Conservation (phyloP, 805 yeast species). For the Lachancea thermotolerans region DNA sequence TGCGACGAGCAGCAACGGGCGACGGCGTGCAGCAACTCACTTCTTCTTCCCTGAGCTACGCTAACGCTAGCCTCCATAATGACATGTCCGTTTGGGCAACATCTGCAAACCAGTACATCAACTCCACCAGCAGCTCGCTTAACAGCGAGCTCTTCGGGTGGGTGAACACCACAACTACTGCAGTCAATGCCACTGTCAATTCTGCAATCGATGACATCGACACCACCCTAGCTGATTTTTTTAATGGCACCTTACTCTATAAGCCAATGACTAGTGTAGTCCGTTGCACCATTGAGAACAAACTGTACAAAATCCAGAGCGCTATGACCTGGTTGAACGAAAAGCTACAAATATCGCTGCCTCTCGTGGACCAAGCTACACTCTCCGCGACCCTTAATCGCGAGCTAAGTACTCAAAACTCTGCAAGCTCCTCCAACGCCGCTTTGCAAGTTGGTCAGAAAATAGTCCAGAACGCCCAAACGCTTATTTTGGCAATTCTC, state of each 20-base stretch:
- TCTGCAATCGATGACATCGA: slow-evolving; percentile 55
- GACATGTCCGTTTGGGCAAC: slow-evolving; percentile 44
- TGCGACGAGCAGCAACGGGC: slow-evolving; percentile 8
- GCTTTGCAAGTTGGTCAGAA: background rate
- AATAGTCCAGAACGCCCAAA: background rate
- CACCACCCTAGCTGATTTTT: slow-evolving; percentile 47
- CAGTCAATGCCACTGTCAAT: slow-evolving; percentile 55
- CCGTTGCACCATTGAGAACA: slow-evolving; percentile 73
- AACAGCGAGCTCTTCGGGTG: slow-evolving; percentile 65
- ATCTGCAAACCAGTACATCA: slow-evolving; percentile 50
- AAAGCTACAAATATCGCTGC: slow-evolving; percentile 52
- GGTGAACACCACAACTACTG: slow-evolving; percentile 48
- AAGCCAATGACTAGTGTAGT: slow-evolving; percentile 60
- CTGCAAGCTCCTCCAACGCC: background rate
- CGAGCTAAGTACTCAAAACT: background rate
- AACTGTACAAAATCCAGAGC: slow-evolving; percentile 53
- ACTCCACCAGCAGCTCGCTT: slow-evolving; percentile 40
- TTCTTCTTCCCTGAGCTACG: slow-evolving; percentile 6
- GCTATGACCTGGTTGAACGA: slow-evolving; percentile 78
- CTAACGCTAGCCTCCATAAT: slow-evolving; percentile 19
- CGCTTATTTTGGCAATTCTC: slow-evolving; percentile 7
- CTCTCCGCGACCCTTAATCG: slow-evolving; percentile 17
- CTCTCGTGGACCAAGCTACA: slow-evolving; percentile 36
- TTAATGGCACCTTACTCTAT: slow-evolving; percentile 63
- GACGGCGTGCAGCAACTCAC: background rate